Conservation (phyloP, 768 basidiomycete genomes). For the Psilocybe azurescens region DNA sequence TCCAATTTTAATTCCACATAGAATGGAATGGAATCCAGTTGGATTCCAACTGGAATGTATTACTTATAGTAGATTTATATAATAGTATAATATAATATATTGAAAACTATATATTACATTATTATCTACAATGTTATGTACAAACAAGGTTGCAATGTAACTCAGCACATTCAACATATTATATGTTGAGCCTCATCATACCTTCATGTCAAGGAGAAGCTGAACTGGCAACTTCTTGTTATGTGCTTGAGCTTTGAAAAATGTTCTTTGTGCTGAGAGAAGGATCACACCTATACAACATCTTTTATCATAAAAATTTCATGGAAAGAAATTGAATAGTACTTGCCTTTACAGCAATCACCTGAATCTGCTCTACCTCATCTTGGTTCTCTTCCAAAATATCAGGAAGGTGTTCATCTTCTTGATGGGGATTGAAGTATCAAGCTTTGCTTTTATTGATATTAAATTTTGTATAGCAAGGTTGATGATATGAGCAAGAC, state of each 20-base stretch:
- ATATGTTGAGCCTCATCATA: conserved; percentile 19
- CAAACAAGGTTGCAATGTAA: neutral
- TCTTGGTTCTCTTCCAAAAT: conserved; percentile 2
- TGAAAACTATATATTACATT: conserved; percentile 5
- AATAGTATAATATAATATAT: neutral
- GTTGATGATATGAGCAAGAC: conserved; percentile 24
- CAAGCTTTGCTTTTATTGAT: conserved; percentile 8
- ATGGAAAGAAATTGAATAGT: neutral
- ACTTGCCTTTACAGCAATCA: conserved; percentile 21
- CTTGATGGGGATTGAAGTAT: conserved; percentile 9
- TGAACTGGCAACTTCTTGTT: conserved; percentile 1
- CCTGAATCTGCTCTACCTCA: conserved; percentile 18
- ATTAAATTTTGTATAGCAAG: conserved; percentile 21
- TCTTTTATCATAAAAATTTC: neutral
- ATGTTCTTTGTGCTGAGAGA: neutral
- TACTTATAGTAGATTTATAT: no score
- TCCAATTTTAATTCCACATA: no score
- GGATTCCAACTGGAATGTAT: no score
- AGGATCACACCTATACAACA: neutral
- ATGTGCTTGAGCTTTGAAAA: neutral
- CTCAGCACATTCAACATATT: conserved; percentile 3
- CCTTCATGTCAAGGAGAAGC: conserved; percentile 21
- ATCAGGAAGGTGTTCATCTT: conserved; percentile 3
- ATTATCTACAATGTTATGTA: neutral
- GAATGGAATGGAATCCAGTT: no score